These are phyloP conservation scores for Saccharomyces hybrid DNA, from an alignment of 1,139 yeast species.

Conservation along the genomic window DNA sequence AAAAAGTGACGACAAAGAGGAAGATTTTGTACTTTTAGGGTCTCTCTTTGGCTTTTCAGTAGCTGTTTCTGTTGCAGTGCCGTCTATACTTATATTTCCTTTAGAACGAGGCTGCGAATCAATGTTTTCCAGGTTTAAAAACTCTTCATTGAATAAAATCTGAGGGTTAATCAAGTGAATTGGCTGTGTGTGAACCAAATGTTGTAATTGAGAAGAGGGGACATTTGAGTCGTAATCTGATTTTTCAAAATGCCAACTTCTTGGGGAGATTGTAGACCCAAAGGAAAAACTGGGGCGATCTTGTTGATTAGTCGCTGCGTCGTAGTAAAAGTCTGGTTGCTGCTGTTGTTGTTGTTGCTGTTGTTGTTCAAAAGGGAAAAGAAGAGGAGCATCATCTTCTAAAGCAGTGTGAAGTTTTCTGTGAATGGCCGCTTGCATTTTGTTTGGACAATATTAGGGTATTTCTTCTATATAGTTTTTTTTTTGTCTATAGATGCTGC, in stretches of 20 bases:
- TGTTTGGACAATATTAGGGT: neutral
- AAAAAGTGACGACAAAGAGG: slow-evolving; percentile 5
- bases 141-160: neutral
- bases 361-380: neutral
- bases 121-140: neutral
- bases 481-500: too few relatives aligned
- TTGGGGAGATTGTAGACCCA: neutral
- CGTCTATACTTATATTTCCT: neutral
- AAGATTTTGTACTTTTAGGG: slow-evolving; percentile 3
- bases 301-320: neutral
- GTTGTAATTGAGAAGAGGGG: slow-evolving; percentile 1
- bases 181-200: slow-evolving; percentile 9
- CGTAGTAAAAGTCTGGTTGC: neutral
- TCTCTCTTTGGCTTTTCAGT: neutral
- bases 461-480: neutral
- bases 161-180: slow-evolving; percentile 3
- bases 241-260: neutral
- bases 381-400: neutral
- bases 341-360: neutral
- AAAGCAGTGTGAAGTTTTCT: neutral
- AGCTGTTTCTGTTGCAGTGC: neutral
- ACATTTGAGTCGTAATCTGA: neutral
- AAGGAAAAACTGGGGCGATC: neutral
- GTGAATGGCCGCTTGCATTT: neutral
- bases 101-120: slow-evolving; percentile 1